phyloP scores from a whole-genome alignment of 1,284 basidiomycete genomes.

The Caloboletus inedulis region DNA sequence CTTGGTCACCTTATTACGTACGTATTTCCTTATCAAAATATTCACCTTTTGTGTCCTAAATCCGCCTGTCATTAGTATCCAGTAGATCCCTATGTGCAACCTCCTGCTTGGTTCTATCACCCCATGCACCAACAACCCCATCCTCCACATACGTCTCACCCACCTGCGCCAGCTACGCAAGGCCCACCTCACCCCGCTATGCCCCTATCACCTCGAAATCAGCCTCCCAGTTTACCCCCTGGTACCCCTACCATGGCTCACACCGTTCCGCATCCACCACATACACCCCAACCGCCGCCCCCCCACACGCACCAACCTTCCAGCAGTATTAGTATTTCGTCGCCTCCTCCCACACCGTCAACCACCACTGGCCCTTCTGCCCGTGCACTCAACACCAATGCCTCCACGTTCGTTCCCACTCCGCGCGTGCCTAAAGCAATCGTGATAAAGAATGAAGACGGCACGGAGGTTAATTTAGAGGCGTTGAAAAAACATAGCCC shows the following conservation, averaged over 20 bases:
- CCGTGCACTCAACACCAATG: slow-evolving; percentile 55
- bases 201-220: slow-evolving; percentile 64
- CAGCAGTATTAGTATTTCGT: slow-evolving; percentile 49
- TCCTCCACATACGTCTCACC: slow-evolving; percentile 33
- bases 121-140: slow-evolving; percentile 42
- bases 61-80: slow-evolving; percentile 20
- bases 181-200: slow-evolving; percentile 44
- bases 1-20: slow-evolving; percentile 40
- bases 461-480: slow-evolving; percentile 58
- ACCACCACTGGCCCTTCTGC: slow-evolving; percentile 40
- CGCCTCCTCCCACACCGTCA: slow-evolving; percentile 68
- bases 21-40: slow-evolving; percentile 29
- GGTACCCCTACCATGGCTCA: slow-evolving; percentile 64
- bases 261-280: slow-evolving; percentile 46
- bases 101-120: slow-evolving; percentile 29
- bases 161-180: slow-evolving; percentile 29
- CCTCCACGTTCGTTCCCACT: slow-evolving; percentile 60
- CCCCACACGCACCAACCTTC: slow-evolving; percentile 49
- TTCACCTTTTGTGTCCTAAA: slow-evolving; percentile 13
- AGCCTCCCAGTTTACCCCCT: slow-evolving; percentile 51
- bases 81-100: slow-evolving; percentile 27
- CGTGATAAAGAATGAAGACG: slow-evolving; percentile 47
- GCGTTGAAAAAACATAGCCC: slow-evolving; percentile 48
- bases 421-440: slow-evolving; percentile 28
- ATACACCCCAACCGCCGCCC: slow-evolving; percentile 50